phyloP scores from a whole-genome alignment of 805 yeast genomes.

The Jamesozyma gamospora region DNA sequence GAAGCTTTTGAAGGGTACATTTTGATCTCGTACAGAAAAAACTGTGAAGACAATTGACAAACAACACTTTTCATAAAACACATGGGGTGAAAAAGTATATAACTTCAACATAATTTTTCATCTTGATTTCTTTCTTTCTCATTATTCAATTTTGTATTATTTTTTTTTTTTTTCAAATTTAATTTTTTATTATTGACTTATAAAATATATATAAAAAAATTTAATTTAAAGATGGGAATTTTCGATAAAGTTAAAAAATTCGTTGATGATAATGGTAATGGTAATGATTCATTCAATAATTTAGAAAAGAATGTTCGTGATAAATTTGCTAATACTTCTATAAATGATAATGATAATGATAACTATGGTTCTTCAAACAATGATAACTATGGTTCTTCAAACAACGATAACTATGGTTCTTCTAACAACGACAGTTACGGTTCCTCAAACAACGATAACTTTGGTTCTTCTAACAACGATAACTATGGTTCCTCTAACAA shows the following conservation, averaged over 20 bases:
- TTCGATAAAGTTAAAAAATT: constrained; percentile 35
- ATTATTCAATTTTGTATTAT: too few relatives aligned
- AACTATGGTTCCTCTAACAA: constrained; percentile 14
- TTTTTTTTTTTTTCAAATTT: too few relatives aligned
- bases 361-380: constrained; percentile 16
- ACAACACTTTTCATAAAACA: too few relatives aligned
- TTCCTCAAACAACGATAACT: constrained; percentile 13
- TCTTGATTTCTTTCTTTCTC: too few relatives aligned
- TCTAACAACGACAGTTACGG: constrained; percentile 10
- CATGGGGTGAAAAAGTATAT: too few relatives aligned
- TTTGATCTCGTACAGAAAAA: too few relatives aligned
- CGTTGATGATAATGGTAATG: constrained; percentile 17
- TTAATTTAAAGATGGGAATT: constrained; percentile 31
- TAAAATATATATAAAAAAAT: neutral
- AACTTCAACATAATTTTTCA: too few relatives aligned
- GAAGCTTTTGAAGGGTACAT: too few relatives aligned
- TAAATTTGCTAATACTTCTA: constrained; percentile 21
- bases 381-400: constrained; percentile 11
- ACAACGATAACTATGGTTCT: constrained; percentile 20
- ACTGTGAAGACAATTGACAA: too few relatives aligned
- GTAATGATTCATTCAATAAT: constrained; percentile 25
- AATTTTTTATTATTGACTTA: too few relatives aligned
- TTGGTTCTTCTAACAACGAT: constrained; percentile 15
- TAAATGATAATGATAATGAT: constrained; percentile 18
- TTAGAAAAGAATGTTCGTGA: constrained; percentile 23